Evolutionary conservation across 306 rosid species (phyloP).

Genomic region (Inga leiocalycina): DNA sequence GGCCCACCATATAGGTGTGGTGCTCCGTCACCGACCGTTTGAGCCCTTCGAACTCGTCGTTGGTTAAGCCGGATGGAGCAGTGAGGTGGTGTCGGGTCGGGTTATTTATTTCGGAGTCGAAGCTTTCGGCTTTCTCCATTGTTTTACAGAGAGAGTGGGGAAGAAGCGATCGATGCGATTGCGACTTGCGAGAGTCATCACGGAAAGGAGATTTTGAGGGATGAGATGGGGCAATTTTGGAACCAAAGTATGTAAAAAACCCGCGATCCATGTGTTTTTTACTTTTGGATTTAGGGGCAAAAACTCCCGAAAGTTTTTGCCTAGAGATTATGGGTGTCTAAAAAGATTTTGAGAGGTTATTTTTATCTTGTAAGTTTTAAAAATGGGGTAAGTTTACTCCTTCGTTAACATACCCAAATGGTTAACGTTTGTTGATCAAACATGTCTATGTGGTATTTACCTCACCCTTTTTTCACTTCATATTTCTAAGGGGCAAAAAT

Average conservation of each 20-base stretch:
- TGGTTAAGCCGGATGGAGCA: conserved; percentile 53
- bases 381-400: no score
- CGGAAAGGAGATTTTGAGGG: conserved; percentile 40
- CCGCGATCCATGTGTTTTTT: background rate
- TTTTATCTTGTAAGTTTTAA: no score
- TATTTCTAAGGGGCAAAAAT: no score
- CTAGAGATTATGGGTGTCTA: no score
- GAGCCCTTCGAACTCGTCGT: conserved; percentile 61
- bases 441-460: no score
- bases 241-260: background rate
- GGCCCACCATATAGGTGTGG: conserved; percentile 62
- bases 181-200: background rate
- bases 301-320: no score
- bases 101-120: conserved; percentile 37
- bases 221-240: conserved; percentile 43
- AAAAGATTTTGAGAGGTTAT: no score
- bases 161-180: background rate
- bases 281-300: no score
- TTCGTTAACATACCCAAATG: no score
- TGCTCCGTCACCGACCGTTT: conserved; percentile 48
- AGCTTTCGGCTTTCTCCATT: conserved; percentile 63
- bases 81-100: conserved; percentile 47
- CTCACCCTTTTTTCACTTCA: no score
- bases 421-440: no score
- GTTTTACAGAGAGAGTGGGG: background rate